phyloP scores from a whole-genome alignment of 1,139 yeast species.

The Candida frijolesensis region DNA sequence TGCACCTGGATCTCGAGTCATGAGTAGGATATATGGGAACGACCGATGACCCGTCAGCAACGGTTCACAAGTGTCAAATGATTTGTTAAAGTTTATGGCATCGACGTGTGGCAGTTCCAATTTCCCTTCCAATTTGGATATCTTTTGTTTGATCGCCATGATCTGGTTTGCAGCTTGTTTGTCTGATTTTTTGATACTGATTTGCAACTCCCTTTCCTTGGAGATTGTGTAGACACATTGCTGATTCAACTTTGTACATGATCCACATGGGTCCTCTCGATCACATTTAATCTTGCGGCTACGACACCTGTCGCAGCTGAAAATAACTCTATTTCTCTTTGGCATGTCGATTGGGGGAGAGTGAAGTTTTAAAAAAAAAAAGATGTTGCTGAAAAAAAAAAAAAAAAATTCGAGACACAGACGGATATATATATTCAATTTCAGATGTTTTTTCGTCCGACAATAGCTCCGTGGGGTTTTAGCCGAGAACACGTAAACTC shows the following conservation, averaged over 20 bases:
- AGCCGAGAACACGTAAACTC: not conserved
- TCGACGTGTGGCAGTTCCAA: conserved; percentile 4
- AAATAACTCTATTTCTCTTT: conserved; percentile 21
- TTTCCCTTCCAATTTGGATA: conserved; percentile 8
- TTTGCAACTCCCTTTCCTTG: conserved; percentile 8
- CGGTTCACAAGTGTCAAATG: conserved; percentile 10
- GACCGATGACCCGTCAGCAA: conserved; percentile 12
- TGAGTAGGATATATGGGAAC: conserved; percentile 18
- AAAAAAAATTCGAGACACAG: not conserved
- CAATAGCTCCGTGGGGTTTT: too few species aligned
- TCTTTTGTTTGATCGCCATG: conserved; percentile 3
- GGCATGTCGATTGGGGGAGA: not conserved
- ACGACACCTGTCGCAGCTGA: conserved; percentile 32
- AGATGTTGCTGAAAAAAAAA: not conserved
- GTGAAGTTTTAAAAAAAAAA: not conserved
- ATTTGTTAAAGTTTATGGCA: conserved; percentile 16
- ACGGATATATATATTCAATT: not conserved
- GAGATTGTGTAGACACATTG: conserved; percentile 18
- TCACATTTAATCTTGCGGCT: conserved; percentile 38
- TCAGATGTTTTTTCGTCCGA: too few species aligned
- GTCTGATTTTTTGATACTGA: not conserved
- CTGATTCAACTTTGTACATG: conserved; percentile 26
- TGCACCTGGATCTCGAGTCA: conserved; percentile 23
- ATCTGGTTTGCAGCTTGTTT: conserved; percentile 13
- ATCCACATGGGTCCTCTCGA: conserved; percentile 33